Evolutionary conservation across 768 basidiomycete species (phyloP).

Genomic region (Termitomyces sp.): DNA sequence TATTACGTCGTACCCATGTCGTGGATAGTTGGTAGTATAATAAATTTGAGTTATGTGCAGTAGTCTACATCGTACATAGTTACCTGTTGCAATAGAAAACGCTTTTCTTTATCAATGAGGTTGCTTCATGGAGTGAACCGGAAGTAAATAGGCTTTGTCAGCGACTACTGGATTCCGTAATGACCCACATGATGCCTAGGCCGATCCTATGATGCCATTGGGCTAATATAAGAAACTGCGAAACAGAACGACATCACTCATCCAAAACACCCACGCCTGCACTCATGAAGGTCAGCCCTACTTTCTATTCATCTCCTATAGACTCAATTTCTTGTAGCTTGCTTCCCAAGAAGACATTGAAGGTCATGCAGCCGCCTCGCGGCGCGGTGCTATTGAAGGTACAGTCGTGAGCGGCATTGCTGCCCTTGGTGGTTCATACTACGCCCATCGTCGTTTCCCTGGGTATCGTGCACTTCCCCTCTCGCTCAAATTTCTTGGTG

Average conservation of each 20-base stretch:
- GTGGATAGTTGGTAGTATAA: slow-evolving; percentile 6
- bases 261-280: slow-evolving; percentile 5
- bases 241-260: background rate
- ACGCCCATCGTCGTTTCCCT: slow-evolving; percentile 48
- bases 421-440: slow-evolving; percentile 49
- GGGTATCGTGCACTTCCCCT: slow-evolving; percentile 63
- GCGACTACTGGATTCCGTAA: slow-evolving; percentile 10
- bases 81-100: slow-evolving; percentile 7
- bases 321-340: slow-evolving; percentile 18
- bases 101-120: background rate
- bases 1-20: background rate
- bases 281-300: slow-evolving; percentile 29
- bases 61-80: slow-evolving; percentile 10
- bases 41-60: slow-evolving; percentile 12
- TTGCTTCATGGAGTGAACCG: background rate
- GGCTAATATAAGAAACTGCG: background rate
- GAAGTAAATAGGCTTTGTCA: background rate
- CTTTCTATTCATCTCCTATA: background rate
- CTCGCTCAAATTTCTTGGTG: slow-evolving; percentile 65
- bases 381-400: slow-evolving; percentile 66
- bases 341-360: slow-evolving; percentile 42
- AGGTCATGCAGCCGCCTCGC: slow-evolving; percentile 51
- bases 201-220: slow-evolving; percentile 7
- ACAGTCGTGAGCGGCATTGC: slow-evolving; percentile 42
- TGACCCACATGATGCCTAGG: slow-evolving; percentile 9